Percentiles rank a stretch among this genome's conserved stretches.
These are phyloP conservation scores for Rhizomucor pusillus DNA, from an alignment of 371 early-diverging fungal species.

Conservation along the genomic window DNA sequence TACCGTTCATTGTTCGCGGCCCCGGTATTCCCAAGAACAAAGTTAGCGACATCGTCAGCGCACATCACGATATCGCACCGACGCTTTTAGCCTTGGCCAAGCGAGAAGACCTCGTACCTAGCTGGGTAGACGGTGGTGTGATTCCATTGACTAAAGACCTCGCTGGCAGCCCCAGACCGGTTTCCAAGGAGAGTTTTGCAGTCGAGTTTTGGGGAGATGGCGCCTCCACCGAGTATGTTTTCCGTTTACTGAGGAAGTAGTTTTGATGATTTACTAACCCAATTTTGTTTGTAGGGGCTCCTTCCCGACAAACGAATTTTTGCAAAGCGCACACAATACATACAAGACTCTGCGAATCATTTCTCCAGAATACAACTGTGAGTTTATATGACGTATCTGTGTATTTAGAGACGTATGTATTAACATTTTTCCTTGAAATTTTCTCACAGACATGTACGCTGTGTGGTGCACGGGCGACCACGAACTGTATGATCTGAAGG, in stretches of 20 bases:
- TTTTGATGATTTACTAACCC: background rate
- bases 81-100: slow-evolving; percentile 60
- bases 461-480: slow-evolving; percentile 67
- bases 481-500: slow-evolving; percentile 56
- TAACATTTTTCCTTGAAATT: no score
- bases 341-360: slow-evolving; percentile 64
- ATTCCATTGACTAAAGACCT: slow-evolving; percentile 47
- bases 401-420: no score
- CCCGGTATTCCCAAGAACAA: slow-evolving; percentile 56
- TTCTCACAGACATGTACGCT: slow-evolving; percentile 34
- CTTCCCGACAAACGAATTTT: background rate
- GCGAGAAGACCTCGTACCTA: slow-evolving; percentile 31
- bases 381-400: no score
- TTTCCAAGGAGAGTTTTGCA: slow-evolving; percentile 53
- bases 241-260: background rate
- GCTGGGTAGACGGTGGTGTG: slow-evolving; percentile 54
- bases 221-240: slow-evolving; percentile 5
- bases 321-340: slow-evolving; percentile 48
- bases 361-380: slow-evolving; percentile 48
- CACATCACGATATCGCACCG: slow-evolving; percentile 61
- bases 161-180: slow-evolving; percentile 32
- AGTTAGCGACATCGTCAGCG: slow-evolving; percentile 42
- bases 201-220: slow-evolving; percentile 58
- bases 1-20: slow-evolving; percentile 64
- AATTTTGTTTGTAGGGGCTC: slow-evolving; percentile 3